Base-by-base conservation (phyloP, 305 asterid genomes). In the Solanum hybrid region DNA sequence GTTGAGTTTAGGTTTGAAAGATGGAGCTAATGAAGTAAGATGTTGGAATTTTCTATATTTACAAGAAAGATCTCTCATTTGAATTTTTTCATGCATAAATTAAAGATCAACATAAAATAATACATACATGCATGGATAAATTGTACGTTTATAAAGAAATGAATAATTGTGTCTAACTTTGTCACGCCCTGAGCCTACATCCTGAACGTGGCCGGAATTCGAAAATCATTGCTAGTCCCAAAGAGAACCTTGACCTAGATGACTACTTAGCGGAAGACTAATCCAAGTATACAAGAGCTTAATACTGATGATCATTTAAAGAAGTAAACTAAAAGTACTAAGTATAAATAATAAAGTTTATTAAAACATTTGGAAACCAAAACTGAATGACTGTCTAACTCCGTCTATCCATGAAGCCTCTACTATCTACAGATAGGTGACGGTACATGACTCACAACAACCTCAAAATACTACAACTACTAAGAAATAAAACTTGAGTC, bases 1-100 rank as follows among this genome's bases (percentile, higher is more conserved):
- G 76, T 26, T 90, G 86, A 90, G 92, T 92, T 91, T 93, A 93
- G 94, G 96, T 93, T 94, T 91, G 96, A 94, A 93, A 91, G 90
- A 91, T 42, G 92, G 90, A 66, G 35, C 80, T 86, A 87, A 86
- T 94, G 95, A 92, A 90, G 91, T 92, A 93, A 94, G 92, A 92
- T 87, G 24, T 87, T 91, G 29, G 93, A 86, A 92, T 92, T 93
- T 90, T n/a, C 10, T 87, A 85, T 76, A 35, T 4, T 31, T 42
- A 17, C 32, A 72, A 73, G 87, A 66, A 4, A 32, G 73, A n/a
- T 16, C n/a, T 76, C 82, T 26, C 35, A 78, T 78, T 31, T 26
- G 46, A 85, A 3, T 56, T 42, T 20, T 17, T 40, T 26, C 27
- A 31, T 81, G 9, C 10, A 27, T 40, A 10, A 22, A 78, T 35